Base-by-base conservation (phyloP, 169 alveolate species). In the Plasmodium coatneyi region DNA sequence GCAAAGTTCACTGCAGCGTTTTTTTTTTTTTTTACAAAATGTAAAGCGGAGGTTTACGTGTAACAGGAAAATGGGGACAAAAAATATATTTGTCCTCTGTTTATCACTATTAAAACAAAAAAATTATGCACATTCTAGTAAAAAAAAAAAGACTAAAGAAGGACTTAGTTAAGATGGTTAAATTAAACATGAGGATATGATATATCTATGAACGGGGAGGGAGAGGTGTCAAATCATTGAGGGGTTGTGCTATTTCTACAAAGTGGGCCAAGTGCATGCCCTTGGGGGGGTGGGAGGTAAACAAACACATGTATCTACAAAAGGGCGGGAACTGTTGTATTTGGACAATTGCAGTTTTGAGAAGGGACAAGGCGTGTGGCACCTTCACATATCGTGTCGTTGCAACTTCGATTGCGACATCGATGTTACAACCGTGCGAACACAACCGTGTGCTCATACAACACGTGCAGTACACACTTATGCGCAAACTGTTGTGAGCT, bases 221-320 rank as follows among this genome's bases (percentile, higher is more conserved):
- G 60, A 49, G 76, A 66, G 39, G 76, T 66, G 76, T 66, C 36
- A 66, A 28, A 66, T 66, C 76, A 66, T 66, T 66, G 76, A 66
- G 30, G 76, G 30, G 76, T 22, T 66, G 36, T 66, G 36, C 30
- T 10, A 66, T 66, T 66, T 66, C 76, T 66, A 66, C 39, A 66
- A 66, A 66, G 1, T 66, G 76, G 76, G 36, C 14, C 76, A 25
- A 2, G 36, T 66, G 16, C 28, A 66, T 49, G 60, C 22, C 60
- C 60, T 49, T 49, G 25, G 22, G 60, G 60, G 54, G 54, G 1
- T 1, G 54, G 36, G 76, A 25, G n/a, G 36, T 66, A 66, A 28
- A 25, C 36, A 66, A 66, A 66, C 76, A 66, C 36, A 66, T 66
- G n/a, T 66, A 12, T 19, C 30, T 66, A 66, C 76, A 66, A 66